Evolutionary conservation across 768 basidiomycete genomes (phyloP).

Genomic region (Lactarius deliciosus): DNA sequence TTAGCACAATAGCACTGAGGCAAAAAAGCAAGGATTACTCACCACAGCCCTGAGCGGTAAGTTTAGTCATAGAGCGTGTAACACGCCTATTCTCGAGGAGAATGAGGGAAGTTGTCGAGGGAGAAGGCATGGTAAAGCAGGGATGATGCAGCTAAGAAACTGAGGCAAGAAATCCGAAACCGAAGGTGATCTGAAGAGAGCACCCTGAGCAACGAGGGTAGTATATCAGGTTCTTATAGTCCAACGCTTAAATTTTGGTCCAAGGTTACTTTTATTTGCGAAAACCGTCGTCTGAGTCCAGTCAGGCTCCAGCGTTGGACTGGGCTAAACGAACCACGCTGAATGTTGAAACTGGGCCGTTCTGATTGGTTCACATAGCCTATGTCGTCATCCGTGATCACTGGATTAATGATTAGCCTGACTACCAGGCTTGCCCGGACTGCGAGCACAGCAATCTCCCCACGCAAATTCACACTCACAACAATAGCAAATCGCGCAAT

Average conservation of each 20-base stretch:
- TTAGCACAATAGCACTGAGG: not conserved
- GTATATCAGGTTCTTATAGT: not conserved
- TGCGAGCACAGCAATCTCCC: not conserved
- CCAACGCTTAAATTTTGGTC: not conserved
- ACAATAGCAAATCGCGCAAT: slow-evolving; percentile 29
- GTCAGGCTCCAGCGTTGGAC: not conserved
- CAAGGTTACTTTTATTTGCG: not conserved
- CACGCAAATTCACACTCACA: not conserved
- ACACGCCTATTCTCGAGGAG: slow-evolving; percentile 24
- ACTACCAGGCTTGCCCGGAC: not conserved
- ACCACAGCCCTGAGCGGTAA: slow-evolving; percentile 14
- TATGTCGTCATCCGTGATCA: not conserved
- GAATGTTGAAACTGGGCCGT: not conserved
- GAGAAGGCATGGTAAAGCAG: slow-evolving; percentile 13
- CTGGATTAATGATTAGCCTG: not conserved
- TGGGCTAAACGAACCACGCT: too few species aligned
- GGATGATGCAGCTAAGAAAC: too few species aligned
- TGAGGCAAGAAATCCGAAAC: not conserved
- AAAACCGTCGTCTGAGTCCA: not conserved
- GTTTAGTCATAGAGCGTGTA: slow-evolving; percentile 16
- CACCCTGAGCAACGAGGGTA: not conserved
- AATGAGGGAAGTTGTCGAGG: slow-evolving; percentile 15
- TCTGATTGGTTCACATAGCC: not conserved
- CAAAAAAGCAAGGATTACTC: not conserved
- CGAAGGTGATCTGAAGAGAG: slow-evolving; percentile 1